Base-by-base conservation (phyloP, 108 stramenopile species). In the Craspedostauros australis region DNA sequence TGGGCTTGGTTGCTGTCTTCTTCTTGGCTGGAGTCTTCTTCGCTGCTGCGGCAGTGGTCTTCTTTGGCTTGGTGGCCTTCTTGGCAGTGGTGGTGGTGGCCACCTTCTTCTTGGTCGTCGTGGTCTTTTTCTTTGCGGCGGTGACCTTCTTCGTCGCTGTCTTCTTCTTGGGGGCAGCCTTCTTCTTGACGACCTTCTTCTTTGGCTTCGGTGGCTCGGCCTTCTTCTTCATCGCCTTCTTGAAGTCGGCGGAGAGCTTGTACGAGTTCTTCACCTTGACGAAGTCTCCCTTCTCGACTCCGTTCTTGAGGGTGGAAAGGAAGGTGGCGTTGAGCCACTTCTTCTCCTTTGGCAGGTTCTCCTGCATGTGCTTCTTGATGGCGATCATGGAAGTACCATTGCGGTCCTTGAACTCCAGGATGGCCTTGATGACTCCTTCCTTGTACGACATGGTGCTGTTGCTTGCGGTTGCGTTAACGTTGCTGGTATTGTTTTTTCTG, bases 291-390 rank as follows among this genome's bases (percentile, higher is more conserved):
- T 34, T 32, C 23, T 62, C 64, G 9, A 70, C 68, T n/a, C 56
- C 59, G 4, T 40, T 56, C 64, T 75, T 75, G 37, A 75, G 38
- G 30, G 48, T 39, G 16, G 21, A 18, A 34, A 80, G 43, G 60
- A 76, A 80, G 46, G 60, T 66, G 8, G 60, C 72, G 41, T 80
- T 80, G 19, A 63, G 42, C 79, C 79, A 80, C 72, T 76, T 80
- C 75, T 80, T 80, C 24, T 75, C 75, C 47, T 59, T 60, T 45
- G 75, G 64, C 30, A 68, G 27, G 40, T 64, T 66, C 9, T 42
- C 68, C 43, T 76, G 68, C 70, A 69, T 70, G 50, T 29, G 32
- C 73, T 75, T 75, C 52, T 66, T 69, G 60, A 75, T 75, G 28
- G 68, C 64, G 31, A 65, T 69, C 26, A 40, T 40, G 50, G 60